phyloP scores from a whole-genome alignment of 2,329 filamentous ascomycete species.

The Magnaporthiopsis poae region DNA sequence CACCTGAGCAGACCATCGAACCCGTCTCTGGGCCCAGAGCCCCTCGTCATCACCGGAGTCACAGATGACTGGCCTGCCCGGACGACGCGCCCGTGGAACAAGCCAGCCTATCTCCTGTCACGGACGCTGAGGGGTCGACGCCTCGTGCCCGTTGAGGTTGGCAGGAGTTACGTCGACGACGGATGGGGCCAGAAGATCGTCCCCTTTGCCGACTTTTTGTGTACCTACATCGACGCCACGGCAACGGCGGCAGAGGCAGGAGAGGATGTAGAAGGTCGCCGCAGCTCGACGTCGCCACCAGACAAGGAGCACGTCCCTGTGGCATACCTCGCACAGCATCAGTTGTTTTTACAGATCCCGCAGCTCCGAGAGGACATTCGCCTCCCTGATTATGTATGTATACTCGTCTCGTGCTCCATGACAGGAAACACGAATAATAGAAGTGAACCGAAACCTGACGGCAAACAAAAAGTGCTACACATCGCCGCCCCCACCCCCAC shows the following conservation, averaged over 20 bases:
- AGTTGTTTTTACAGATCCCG: constrained; percentile 76
- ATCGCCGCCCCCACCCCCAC: constrained; percentile 47
- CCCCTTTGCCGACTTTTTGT: constrained; percentile 61
- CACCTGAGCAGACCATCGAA: constrained; percentile 40
- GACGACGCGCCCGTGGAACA: constrained; percentile 57
- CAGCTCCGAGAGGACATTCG: constrained; percentile 63
- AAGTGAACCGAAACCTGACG: background rate
- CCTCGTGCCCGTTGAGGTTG: constrained; percentile 77
- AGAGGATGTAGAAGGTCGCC: background rate
- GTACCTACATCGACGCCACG: constrained; percentile 42
- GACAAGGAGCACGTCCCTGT: constrained; percentile 22
- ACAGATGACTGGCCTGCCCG: constrained; percentile 69
- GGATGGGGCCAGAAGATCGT: constrained; percentile 78
- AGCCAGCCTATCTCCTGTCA: constrained; percentile 62
- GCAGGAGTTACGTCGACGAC: constrained; percentile 75
- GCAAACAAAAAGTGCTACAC: constrained; percentile 50
- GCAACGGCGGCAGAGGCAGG: constrained; percentile 2
- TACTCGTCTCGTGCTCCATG: background rate
- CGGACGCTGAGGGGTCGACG: constrained; percentile 67
- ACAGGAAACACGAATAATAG: background rate
- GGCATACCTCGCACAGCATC: constrained; percentile 86
- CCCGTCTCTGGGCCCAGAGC: constrained; percentile 34
- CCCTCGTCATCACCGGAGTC: constrained; percentile 60
- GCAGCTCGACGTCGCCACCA: background rate
- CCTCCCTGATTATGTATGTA: constrained; percentile 58